Base-by-base conservation (phyloP, 2,329 filamentous ascomycete species). In the Trichoderma aggressivum region DNA sequence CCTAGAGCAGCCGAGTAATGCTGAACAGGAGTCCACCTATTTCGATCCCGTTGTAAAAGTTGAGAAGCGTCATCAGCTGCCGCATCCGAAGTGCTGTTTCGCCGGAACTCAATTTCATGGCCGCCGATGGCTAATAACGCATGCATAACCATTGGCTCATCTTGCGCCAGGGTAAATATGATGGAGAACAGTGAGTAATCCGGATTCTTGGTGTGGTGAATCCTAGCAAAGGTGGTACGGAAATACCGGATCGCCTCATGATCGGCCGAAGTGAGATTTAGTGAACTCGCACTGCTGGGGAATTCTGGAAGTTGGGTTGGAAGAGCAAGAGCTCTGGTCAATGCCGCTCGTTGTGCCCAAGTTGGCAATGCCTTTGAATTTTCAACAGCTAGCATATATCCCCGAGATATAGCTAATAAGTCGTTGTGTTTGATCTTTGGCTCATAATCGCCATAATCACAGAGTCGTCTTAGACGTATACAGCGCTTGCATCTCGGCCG, bases 241-340 rank as follows among this genome's bases (percentile, higher is more conserved):
- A 80, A 81, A 67, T 80, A 79, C 16, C 75, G 76, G 14, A 82
- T 80, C 3, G 80, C 78, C 65, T 81, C 79, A 60, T 81, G 78
- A 36, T 81, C 80, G 7, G 75, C 72, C 7, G 74, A 75, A 21
- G 74, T 77, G 12, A 81, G 74, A 18, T 75, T 71, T 12, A 79
- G 50, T 14, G 77, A 75, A 36, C 70, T 76, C 10, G 74, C 74
- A 47, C 74, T 74, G 10, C 70, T 67, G 6, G 43, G 70, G 61
- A 71, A 73, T 47, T 70, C 73, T 55, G 71, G 71, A 34, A 74
- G 71, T 30, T 47, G 71, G 61, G 65, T 62, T 18, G 69, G 65
- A 24, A 71, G 61, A 39, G 70, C 70, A n/a, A 71, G 70, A 21
- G 70, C 70, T 55, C 70, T 55, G 8, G 70, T 71, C 12, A 71